Base-by-base conservation (phyloP, 1,284 basidiomycete species). In the Austroboletus niveus region DNA sequence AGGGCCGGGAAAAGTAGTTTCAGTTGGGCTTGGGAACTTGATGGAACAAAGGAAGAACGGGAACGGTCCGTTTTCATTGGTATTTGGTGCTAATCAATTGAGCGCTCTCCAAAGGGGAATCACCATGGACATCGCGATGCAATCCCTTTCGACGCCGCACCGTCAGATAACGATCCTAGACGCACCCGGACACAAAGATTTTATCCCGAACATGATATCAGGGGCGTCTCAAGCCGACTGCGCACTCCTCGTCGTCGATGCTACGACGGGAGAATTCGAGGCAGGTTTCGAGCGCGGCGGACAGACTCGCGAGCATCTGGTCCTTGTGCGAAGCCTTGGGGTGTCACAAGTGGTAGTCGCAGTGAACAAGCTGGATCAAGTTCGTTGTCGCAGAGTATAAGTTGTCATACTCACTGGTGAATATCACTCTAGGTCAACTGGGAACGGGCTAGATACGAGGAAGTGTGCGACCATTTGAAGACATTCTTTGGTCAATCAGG, bases 181-280 rank as follows among this genome's bases (percentile, higher is more conserved):
- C 62, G 96, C 97, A 0, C 96, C 96, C 0, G 96, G 96, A 0
- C 96, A 99, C 71, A 90, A 87, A 58, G 97, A 99, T 64, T 99
- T 99, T 62, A 91, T 99, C 51, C 96, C 97, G 0, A 98, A 98
- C 66, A 99, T 99, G 97, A 99, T 99, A 53, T 96, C 93, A 0
- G 96, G 96, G 2, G 96, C 96, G 2, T 87, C 95, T 0, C 96
- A 98, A 72, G 97, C 97, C 0, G 96, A 99, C 62, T 94, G 92
- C 35, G 95, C 96, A 1, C 72, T 99, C 5, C 81, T 99, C n/a
- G 96, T 99, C 6, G 84, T 99, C 20, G 97, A 98, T 69, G 88
- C 94, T 8, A 78, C 87, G 4, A 85, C 79, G 1, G 96, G 96
- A 22, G 94, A 94, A 61, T 99, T 99, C 59, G 96, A 99, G 70